These are phyloP conservation scores for Ilyonectria destructans DNA, from an alignment of 2,329 filamentous ascomycete genomes.

Conservation along the genomic window DNA sequence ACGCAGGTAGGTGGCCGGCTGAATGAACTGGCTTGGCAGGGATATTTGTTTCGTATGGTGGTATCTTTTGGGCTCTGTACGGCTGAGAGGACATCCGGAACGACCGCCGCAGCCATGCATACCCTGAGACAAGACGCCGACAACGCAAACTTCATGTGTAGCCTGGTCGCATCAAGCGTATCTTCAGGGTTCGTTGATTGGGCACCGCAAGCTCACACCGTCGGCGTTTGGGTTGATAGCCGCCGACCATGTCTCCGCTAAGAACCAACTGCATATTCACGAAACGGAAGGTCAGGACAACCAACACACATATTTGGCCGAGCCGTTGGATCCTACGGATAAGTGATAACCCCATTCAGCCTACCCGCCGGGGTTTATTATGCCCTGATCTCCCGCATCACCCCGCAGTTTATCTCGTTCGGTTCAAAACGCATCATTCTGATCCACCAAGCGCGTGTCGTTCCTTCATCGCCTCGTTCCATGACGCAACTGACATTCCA, in stretches of 20 bases:
- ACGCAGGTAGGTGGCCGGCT: not conserved
- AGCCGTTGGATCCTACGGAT: not conserved
- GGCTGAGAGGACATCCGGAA: not conserved
- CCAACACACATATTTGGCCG: not conserved
- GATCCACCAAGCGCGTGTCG: not conserved
- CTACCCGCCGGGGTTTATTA: not conserved
- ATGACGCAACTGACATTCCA: not conserved
- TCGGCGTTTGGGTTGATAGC: not conserved
- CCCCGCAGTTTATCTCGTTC: not conserved
- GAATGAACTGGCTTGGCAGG: not conserved
- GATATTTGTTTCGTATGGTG: not conserved
- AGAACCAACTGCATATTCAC: constrained; percentile 4
- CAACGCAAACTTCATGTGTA: not conserved
- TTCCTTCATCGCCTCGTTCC: not conserved
- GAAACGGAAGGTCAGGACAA: not conserved
- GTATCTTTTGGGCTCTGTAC: not conserved
- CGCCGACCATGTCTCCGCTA: not conserved
- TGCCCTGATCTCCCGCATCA: not conserved
- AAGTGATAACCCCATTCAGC: not conserved
- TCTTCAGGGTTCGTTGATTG: not conserved
- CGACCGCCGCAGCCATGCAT: constrained; percentile 8
- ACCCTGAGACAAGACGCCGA: not conserved
- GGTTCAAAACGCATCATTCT: not conserved
- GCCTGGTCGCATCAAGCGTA: not conserved
- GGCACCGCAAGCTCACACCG: not conserved